These are phyloP conservation scores for Colletotrichum musae DNA, from an alignment of 2,329 filamentous ascomycete genomes.

Conservation along the genomic window DNA sequence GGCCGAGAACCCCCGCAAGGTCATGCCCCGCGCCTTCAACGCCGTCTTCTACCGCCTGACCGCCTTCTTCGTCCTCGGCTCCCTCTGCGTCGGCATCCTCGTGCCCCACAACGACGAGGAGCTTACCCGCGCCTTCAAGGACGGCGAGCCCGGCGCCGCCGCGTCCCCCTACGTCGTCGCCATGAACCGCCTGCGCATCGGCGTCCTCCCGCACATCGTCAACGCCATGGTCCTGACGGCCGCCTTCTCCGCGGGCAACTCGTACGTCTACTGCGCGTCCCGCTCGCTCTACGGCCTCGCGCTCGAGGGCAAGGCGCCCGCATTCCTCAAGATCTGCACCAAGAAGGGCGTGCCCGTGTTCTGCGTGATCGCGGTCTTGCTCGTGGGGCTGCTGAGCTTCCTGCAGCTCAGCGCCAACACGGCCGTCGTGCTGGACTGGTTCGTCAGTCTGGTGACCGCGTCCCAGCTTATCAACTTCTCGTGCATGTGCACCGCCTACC, in stretches of 20 bases:
- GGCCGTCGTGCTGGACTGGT: slow-evolving; percentile 79
- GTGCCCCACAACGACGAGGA: slow-evolving; percentile 78
- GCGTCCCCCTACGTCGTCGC: slow-evolving; percentile 78
- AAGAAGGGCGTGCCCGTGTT: slow-evolving; percentile 80
- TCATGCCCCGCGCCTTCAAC: slow-evolving; percentile 82
- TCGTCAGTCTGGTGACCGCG: slow-evolving; percentile 78
- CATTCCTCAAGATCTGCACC: slow-evolving; percentile 72
- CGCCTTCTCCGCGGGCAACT: slow-evolving; percentile 78
- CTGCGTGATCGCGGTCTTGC: slow-evolving; percentile 76
- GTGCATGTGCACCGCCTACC: slow-evolving; percentile 78
- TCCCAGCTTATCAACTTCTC: slow-evolving; percentile 82
- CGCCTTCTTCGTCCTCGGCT: slow-evolving; percentile 81
- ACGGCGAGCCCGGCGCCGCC: slow-evolving; percentile 75
- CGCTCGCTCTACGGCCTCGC: slow-evolving; percentile 78
- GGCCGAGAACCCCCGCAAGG: slow-evolving; percentile 76
- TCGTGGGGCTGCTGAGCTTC: slow-evolving; percentile 80
- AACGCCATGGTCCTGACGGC: slow-evolving; percentile 80
- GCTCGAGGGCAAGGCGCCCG: slow-evolving; percentile 76
- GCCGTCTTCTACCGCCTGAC: slow-evolving; percentile 85
- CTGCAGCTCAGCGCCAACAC: slow-evolving; percentile 77
- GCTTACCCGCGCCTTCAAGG: slow-evolving; percentile 71
- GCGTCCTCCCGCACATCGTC: slow-evolving; percentile 77
- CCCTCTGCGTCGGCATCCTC: slow-evolving; percentile 79
- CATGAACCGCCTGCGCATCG: slow-evolving; percentile 76
- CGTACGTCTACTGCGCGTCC: slow-evolving; percentile 75